A percentile compares a stretch with the other conserved stretches of the same genome.
phyloP scores from a whole-genome alignment of 2,329 filamentous ascomycete genomes.

The Clarireedia paspali region DNA sequence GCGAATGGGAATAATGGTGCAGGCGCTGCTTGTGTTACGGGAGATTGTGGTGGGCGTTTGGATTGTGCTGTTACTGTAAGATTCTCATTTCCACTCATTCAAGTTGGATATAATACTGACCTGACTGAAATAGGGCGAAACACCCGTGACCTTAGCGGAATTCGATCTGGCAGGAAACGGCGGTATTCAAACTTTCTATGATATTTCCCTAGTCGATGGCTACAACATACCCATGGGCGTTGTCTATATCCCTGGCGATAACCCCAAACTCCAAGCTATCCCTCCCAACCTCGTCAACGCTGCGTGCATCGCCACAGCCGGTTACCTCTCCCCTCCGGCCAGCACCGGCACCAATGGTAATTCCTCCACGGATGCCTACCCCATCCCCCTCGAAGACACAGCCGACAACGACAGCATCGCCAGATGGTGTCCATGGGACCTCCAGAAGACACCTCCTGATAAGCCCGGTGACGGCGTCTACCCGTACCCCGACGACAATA shows the following conservation, averaged over 20 bases:
- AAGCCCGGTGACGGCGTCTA: conserved; percentile 71
- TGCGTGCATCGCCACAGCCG: conserved; percentile 65
- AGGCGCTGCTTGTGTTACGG: conserved; percentile 60
- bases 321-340: conserved; percentile 48
- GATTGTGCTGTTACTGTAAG: conserved; percentile 63
- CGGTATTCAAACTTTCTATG: conserved; percentile 65
- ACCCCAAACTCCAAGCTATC: conserved; percentile 52
- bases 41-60: conserved; percentile 66
- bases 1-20: conserved; percentile 33
- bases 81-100: conserved; percentile 3
- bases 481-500: conserved; percentile 70
- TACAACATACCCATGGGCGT: conserved; percentile 71
- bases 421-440: conserved; percentile 74
- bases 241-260: conserved; percentile 51
- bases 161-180: conserved; percentile 66
- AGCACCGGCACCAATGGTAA: conserved; percentile 40
- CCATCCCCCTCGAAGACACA: conserved; percentile 57
- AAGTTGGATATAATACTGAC: too few species aligned
- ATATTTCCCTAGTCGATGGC: conserved; percentile 77
- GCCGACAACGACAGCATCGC: conserved; percentile 50
- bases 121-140: conserved; percentile 48
- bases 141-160: conserved; percentile 71
- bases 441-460: conserved; percentile 59
- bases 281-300: conserved; percentile 71
- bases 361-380: conserved; percentile 57